Percentiles rank a stretch among this genome's conserved stretches.
phyloP scores from a whole-genome alignment of 2,329 filamentous ascomycete genomes.

The Atkinsonella hypoxylon region DNA sequence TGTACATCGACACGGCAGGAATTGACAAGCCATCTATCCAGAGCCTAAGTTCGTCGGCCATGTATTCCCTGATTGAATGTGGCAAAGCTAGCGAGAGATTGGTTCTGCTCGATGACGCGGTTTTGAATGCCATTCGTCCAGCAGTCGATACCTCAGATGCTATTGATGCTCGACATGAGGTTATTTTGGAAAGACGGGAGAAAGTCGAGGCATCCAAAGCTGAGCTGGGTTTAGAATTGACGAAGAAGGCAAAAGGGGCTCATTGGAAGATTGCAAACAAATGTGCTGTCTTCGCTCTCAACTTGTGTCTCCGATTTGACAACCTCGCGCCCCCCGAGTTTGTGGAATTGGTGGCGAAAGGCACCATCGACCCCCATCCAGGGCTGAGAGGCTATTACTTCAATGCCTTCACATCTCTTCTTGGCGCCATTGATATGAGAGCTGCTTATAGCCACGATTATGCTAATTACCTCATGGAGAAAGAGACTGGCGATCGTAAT shows the following conservation, averaged over 20 bases:
- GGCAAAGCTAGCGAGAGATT: conserved; percentile 78
- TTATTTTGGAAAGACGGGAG: conserved; percentile 61
- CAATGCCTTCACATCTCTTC: conserved; percentile 62
- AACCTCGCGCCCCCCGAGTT: conserved; percentile 71
- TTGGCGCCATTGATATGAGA: conserved; percentile 78
- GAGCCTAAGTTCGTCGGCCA: conserved; percentile 66
- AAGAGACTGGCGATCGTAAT: conserved; percentile 59
- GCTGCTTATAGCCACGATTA: conserved; percentile 80
- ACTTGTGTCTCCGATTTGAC: conserved; percentile 84
- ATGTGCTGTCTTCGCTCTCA: conserved; percentile 82
- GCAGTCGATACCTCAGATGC: conserved; percentile 46
- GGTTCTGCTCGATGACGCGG: conserved; percentile 63
- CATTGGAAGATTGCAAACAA: conserved; percentile 96
- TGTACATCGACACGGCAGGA: conserved; percentile 80
- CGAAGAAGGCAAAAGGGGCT: conserved; percentile 61
- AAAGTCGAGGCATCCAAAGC: conserved; percentile 78
- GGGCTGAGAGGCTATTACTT: conserved; percentile 71
- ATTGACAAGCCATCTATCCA: conserved; percentile 95
- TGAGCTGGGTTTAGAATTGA: conserved; percentile 67
- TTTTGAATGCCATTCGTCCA: conserved; percentile 62
- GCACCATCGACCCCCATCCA: conserved; percentile 83
- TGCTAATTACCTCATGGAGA: conserved; percentile 71
- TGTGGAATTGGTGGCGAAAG: conserved; percentile 69
- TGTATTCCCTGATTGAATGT: conserved; percentile 85
- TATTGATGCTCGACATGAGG: conserved; percentile 51